Base-by-base conservation (phyloP, 2,329 filamentous ascomycete genomes). In the Neonectria hederae region DNA sequence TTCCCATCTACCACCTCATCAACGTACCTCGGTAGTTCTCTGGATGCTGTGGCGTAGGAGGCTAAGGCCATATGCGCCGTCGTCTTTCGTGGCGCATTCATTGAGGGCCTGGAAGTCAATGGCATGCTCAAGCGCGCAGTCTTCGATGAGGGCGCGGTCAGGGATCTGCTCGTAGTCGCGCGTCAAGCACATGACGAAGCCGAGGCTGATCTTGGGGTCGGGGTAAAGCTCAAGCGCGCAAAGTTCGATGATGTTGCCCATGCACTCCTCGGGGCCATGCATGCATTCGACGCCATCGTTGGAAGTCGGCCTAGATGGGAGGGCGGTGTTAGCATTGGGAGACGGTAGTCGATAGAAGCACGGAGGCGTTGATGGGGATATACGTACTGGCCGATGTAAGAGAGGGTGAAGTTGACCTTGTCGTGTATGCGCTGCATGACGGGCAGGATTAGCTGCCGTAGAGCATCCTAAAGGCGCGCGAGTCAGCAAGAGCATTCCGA, bases 231-330 rank as follows among this genome's bases (percentile, higher is more conserved):
- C 84, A 63, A 90, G 90, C 35, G 94, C 94, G 81, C 96, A 99
- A 54, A 99, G 90, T 77, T 97, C 91, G 78, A 99, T 84, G 76
- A 97, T 97, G 81, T 99, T 94, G 66, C 96, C 96, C 74, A 98
- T 88, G 78, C 87, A 99, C 81, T 99, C 96, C 45, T 85, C 86
- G 5, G 94, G 92, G 8, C 96, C 96, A 77, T 99, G 96, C 81
- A 85, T 95, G 83, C 96, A 99, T 35, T 88, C 84, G 64, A 98
- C 90, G 59, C 93, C 94, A 72, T 94, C 92, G 72, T 96, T 91
- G 66, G 90, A 84, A 54, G 92, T 89, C 80, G 81, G 90, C 72
- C 79, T 91, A 86, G 30, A 11, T 53, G 21, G 4, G 52, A 11
- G 43, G 26, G 14, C 4, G 11, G 24, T 38, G 35, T 53, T 9